Conservation (phyloP, 2,329 filamentous ascomycete species). For the Metarhizium album region DNA sequence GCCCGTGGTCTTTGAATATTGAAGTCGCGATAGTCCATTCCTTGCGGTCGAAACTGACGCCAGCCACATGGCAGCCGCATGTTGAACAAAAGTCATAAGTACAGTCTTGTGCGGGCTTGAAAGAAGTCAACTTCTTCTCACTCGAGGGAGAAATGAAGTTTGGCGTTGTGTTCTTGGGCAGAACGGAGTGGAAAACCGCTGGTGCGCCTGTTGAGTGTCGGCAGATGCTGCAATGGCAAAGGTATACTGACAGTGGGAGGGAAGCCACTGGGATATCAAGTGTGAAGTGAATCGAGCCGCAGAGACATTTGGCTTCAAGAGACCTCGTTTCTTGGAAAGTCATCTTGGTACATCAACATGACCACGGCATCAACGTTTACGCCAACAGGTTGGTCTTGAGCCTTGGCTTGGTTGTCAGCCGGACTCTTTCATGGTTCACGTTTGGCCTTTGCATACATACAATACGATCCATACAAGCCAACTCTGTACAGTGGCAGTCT, state of each 20-base stretch:
- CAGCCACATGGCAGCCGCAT: constrained; percentile 35
- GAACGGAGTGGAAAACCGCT: constrained; percentile 28
- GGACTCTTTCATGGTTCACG: too few species aligned
- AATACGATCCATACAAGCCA: not conserved
- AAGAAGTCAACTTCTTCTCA: constrained; percentile 24
- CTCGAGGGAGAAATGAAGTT: constrained; percentile 30
- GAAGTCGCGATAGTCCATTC: constrained; percentile 29
- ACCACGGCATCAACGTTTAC: not conserved
- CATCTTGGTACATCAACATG: constrained; percentile 8
- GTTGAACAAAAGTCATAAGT: constrained; percentile 33
- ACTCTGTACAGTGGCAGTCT: not conserved
- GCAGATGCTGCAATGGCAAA: constrained; percentile 37
- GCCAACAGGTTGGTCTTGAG: not conserved
- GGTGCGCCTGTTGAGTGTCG: constrained; percentile 31
- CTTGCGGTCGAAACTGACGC: constrained; percentile 19
- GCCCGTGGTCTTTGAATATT: constrained; percentile 27
- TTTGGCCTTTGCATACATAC: too few species aligned
- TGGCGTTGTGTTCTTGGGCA: constrained; percentile 24
- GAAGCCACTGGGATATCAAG: constrained; percentile 26
- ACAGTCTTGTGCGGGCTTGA: constrained; percentile 20
- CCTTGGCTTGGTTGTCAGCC: too few species aligned
- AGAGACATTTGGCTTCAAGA: constrained; percentile 35
- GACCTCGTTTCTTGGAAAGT: constrained; percentile 16
- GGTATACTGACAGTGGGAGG: constrained; percentile 30
- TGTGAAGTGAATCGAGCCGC: constrained; percentile 31